Evolutionary conservation across 257 asterid species (phyloP).

Genomic region (Eustoma russellianum): DNA sequence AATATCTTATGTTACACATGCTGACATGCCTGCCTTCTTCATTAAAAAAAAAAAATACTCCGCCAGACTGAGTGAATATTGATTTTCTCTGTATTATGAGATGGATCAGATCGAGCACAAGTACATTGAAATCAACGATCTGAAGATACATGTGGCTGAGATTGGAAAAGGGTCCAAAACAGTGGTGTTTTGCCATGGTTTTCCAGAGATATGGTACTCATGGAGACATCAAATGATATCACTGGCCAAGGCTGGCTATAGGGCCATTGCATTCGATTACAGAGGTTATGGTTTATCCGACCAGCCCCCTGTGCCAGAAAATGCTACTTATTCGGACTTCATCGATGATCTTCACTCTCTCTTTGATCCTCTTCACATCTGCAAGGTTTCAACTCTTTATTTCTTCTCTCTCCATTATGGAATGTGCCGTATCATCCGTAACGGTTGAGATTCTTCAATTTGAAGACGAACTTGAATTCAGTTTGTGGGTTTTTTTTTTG

Average conservation of each 20-base stretch:
- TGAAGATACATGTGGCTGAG: conserved; percentile 27
- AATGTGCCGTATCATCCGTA: no score
- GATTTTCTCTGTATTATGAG: neutral
- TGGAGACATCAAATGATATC: conserved; percentile 29
- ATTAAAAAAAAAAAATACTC: neutral
- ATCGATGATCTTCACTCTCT: conserved; percentile 33
- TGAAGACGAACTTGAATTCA: neutral
- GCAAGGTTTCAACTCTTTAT: conserved; percentile 19
- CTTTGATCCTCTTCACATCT: conserved; percentile 33
- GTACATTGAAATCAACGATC: conserved; percentile 17
- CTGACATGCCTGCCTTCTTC: no score
- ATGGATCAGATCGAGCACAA: conserved; percentile 26
- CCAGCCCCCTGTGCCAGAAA: conserved; percentile 32
- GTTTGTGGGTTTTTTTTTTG: neutral
- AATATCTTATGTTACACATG: neutral
- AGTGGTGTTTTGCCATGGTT: conserved; percentile 24
- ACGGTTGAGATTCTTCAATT: no score
- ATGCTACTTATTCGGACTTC: conserved; percentile 35
- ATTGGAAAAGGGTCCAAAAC: conserved; percentile 10
- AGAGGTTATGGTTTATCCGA: conserved; percentile 58
- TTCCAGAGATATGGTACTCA: conserved; percentile 31
- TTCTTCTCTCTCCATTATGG: neutral
- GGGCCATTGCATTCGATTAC: conserved; percentile 27
- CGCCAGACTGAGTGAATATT: neutral
- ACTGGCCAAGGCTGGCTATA: conserved; percentile 18